Evolutionary conservation across 1,139 yeast genomes (phyloP), one percentile per base, ranked within the genome.

Genomic region (Debaryomycetaceae sp.): DNA sequence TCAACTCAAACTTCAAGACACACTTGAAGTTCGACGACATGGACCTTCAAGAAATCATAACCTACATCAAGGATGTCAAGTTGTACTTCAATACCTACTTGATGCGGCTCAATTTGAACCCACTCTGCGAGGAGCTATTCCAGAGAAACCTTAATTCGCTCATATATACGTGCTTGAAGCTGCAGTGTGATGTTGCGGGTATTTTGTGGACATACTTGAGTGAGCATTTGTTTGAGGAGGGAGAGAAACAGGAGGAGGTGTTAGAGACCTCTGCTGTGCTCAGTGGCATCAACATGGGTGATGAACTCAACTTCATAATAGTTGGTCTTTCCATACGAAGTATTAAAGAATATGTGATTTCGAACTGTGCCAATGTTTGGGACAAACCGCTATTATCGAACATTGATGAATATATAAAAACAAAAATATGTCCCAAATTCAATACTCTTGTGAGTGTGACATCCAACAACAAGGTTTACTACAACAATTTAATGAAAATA

Each of bases 351-450:
- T 67, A 62, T 43, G 67, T 79, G n/a, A 45, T 51, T 4, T 38
- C 42, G 3, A 53, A 58, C 13, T 75, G 78, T 53, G 48, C 62
- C 1, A 53, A 54, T 1, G 60, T 61, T 1, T 78, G 81, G 79
- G 52, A 67, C 41, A 55, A 51, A 30, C 72, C 77, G 0, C 56
- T 71, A 1, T 58, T 78, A 38, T 60, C 58, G 3, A 41, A 46
- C 1, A 58, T 78, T 5, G 57, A 67, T 37, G 46, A 52, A n/a
- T 75, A 71, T 65, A 62, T 75, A 13, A 56, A 63, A 31, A 43
- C 50, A 8, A 67, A 67, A 29, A 49, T 78, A 3, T 73, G 63
- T 46, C 73, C 77, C 19, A 62, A 60, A 40, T 66, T 71, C 41
- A 55, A 58, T 17, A 51, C 59, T 16, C 46, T 65, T 8, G 43